Evolutionary conservation across 768 basidiomycete species (phyloP), one percentile per base, ranked within the genome.

Genomic region (Trametes meyenii): DNA sequence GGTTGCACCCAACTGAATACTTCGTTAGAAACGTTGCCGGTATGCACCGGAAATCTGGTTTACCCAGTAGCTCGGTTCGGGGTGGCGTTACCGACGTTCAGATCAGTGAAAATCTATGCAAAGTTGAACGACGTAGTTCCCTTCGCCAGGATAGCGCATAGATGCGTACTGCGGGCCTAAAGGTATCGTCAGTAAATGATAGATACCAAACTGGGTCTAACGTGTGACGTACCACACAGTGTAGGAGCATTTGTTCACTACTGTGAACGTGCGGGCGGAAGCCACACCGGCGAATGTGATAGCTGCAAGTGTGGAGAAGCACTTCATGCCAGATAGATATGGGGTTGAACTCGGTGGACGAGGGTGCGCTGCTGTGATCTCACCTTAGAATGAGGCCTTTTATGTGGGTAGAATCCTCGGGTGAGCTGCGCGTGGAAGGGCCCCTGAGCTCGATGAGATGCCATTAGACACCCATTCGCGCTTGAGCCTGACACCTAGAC

Each of bases 191-290:
- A 36, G 29, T 38, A 17, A 24, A 36, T 12, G 4, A 46, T 21
- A 13, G 17, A 48, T 24, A 35, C 13, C 1, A 19, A 29, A 2
- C 1, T 23, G n/a, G 33, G 8, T 8, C 29, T 33, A 8, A 33
- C 46, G 40, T 14, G 39, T 39, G 19, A 64, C 69, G 19, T 53
- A 77, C 78, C 78, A 79, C 40, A 79, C 71, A 1, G 77, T 79
- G 68, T 76, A 79, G 1, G 76, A 71, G 66, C 78, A 79, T 33
- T 59, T 67, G 59, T 80, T 80, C 69, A 70, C 69, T 14, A 79
- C 76, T 1, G 75, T 77, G 65, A 79, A 76, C 11, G 71, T 75
- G 14, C 67, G 56, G 4, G 62, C 64, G 1, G 64, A 35, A 13
- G 52, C 58, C 17, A 38, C 21, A 24, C 60, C 19, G 14, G 54